These are phyloP conservation scores for Lippia alba DNA, from an alignment of 305 asterid genomes.

Conservation along the genomic window DNA sequence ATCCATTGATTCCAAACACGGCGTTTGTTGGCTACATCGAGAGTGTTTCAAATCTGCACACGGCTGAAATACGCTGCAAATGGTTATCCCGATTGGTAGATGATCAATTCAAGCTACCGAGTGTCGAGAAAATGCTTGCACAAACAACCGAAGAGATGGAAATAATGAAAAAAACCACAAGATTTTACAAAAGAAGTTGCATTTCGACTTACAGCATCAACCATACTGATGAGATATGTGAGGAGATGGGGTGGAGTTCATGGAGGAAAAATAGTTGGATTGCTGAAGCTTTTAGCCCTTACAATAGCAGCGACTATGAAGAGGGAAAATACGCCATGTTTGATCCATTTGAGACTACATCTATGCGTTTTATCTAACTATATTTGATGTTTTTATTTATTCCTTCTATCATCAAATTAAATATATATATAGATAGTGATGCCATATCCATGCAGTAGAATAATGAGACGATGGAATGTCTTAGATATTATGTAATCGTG, in stretches of 20 bases:
- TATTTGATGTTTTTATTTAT: constrained; percentile 24
- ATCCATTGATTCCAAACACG: constrained; percentile 83
- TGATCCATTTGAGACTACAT: not conserved
- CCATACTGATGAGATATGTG: constrained; percentile 81
- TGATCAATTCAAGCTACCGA: constrained; percentile 65
- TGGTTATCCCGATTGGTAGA: constrained; percentile 73
- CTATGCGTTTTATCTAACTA: not conserved
- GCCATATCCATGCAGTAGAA: constrained; percentile 22
- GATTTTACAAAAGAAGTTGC: constrained; percentile 85
- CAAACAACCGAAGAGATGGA: constrained; percentile 71
- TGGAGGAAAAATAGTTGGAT: constrained; percentile 84
- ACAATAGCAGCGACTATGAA: constrained; percentile 76
- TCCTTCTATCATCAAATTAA: constrained; percentile 17
- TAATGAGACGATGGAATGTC: constrained; percentile 3
- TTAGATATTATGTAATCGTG: constrained; percentile 21
- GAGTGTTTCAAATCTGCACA: constrained; percentile 85
- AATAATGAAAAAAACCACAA: constrained; percentile 70
- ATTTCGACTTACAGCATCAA: constrained; percentile 88
- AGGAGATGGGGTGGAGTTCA: constrained; percentile 88
- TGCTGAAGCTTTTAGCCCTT: constrained; percentile 84
- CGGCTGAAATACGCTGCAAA: constrained; percentile 86
- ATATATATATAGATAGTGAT: not conserved
- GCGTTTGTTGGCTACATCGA: constrained; percentile 84
- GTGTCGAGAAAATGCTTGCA: constrained; percentile 61
- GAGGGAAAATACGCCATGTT: constrained; percentile 35